A percentile compares a stretch with the other conserved stretches of the same genome.
These are phyloP conservation scores for Mycogone perniciosa DNA, from an alignment of 2,329 filamentous ascomycete species.

Conservation along the genomic window DNA sequence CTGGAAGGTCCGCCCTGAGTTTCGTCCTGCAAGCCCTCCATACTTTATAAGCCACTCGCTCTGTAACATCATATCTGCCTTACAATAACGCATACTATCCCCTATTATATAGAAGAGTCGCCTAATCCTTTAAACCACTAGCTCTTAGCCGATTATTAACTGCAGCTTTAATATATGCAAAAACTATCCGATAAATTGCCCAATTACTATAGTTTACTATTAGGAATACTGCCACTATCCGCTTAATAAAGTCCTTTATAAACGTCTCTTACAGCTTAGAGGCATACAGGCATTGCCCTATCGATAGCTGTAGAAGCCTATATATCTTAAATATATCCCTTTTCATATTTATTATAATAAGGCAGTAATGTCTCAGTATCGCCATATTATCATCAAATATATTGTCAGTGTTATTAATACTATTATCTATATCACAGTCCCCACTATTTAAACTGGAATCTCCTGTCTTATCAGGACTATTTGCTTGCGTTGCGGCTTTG, in stretches of 20 bases:
- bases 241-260: background rate
- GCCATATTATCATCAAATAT: background rate
- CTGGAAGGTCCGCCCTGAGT: background rate
- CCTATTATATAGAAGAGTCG: conserved; percentile 5
- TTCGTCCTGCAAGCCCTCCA: background rate
- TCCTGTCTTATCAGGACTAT: background rate
- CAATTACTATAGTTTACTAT: background rate
- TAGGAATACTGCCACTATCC: conserved; percentile 16
- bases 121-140: background rate
- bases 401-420: background rate
- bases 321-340: conserved; percentile 12
- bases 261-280: background rate
- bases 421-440: background rate
- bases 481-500: background rate
- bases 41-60: background rate
- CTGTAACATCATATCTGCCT: conserved; percentile 6
- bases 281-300: background rate
- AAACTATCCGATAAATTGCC: background rate
- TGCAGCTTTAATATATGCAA: background rate
- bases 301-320: conserved; percentile 12
- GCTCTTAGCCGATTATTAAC: background rate
- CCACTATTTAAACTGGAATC: background rate
- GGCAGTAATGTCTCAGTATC: background rate
- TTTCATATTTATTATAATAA: conserved; percentile 2
- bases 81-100: conserved; percentile 1